These are phyloP conservation scores for Candida succiphila DNA, from an alignment of 805 yeast genomes.

Conservation along the genomic window DNA sequence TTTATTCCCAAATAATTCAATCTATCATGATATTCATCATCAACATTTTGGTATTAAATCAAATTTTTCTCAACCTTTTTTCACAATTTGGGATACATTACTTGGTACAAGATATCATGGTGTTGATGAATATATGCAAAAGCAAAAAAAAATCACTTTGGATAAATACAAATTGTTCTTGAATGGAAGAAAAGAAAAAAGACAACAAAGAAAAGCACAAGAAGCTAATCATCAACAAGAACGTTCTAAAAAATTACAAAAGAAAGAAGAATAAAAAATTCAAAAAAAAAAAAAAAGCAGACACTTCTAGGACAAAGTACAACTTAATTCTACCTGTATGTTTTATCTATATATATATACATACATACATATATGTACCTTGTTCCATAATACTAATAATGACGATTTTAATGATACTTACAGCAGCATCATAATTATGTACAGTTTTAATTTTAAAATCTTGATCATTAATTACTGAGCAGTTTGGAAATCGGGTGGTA, in stretches of 20 bases:
- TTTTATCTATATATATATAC: not conserved
- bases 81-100: constrained; percentile 82
- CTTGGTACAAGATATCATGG: constrained; percentile 65
- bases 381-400: too few species aligned
- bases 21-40: constrained; percentile 96
- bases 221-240: constrained; percentile 3
- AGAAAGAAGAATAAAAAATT: not conserved
- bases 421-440: not conserved
- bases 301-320: too few species aligned
- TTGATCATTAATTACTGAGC: not conserved
- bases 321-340: not conserved
- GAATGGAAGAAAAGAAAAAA: constrained; percentile 22
- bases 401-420: too few species aligned
- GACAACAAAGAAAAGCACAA: too few species aligned
- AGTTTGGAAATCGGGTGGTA: too few species aligned
- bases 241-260: not conserved
- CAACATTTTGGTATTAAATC: constrained; percentile 92
- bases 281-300: too few species aligned
- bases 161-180: constrained; percentile 54
- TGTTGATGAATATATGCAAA: constrained; percentile 50
- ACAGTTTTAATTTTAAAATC: not conserved
- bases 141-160: constrained; percentile 60
- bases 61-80: constrained; percentile 93
- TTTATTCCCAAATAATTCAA: constrained; percentile 89
- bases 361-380: not conserved